Conservation (phyloP, 495 filamentous ascomycete genomes). For the Arthonia radiata region DNA sequence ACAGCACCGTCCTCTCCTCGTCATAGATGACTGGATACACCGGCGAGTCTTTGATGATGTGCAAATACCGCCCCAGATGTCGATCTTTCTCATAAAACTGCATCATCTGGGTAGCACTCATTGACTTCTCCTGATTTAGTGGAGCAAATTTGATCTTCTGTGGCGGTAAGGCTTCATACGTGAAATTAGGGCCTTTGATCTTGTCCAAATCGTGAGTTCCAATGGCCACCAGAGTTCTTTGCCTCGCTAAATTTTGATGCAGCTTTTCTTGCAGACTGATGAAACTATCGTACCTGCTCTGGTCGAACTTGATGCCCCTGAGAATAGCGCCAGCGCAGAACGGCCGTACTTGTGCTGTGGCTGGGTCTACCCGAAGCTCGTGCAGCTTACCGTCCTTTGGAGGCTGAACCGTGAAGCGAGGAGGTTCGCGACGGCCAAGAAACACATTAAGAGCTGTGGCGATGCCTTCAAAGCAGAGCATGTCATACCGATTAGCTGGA, state of each 20-base stretch:
- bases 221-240: conserved; percentile 82
- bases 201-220: conserved; percentile 94
- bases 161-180: conserved; percentile 80
- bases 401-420: conserved; percentile 49
- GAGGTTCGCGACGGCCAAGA: conserved; percentile 42
- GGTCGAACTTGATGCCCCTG: conserved; percentile 71
- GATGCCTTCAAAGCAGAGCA: conserved; percentile 96
- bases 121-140: conserved; percentile 67
- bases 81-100: conserved; percentile 82
- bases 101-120: conserved; percentile 83
- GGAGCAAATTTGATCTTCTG: conserved; percentile 77
- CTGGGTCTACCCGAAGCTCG: conserved; percentile 18
- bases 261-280: conserved; percentile 95
- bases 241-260: conserved; percentile 82
- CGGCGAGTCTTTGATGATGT: conserved; percentile 80
- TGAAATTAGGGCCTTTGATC: conserved; percentile 82
- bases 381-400: conserved; percentile 44
- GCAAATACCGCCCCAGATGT: conserved; percentile 55
- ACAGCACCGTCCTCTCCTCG: conserved; percentile 65
- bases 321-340: conserved; percentile 72
- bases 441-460: conserved; percentile 91
- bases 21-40: conserved; percentile 96
- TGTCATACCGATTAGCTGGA: conserved; percentile 90
- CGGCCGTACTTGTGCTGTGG: conserved; percentile 54
- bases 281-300: conserved; percentile 85